These are phyloP conservation scores for Aspergillus diversus DNA, from an alignment of 495 filamentous ascomycete species.

Conservation along the genomic window DNA sequence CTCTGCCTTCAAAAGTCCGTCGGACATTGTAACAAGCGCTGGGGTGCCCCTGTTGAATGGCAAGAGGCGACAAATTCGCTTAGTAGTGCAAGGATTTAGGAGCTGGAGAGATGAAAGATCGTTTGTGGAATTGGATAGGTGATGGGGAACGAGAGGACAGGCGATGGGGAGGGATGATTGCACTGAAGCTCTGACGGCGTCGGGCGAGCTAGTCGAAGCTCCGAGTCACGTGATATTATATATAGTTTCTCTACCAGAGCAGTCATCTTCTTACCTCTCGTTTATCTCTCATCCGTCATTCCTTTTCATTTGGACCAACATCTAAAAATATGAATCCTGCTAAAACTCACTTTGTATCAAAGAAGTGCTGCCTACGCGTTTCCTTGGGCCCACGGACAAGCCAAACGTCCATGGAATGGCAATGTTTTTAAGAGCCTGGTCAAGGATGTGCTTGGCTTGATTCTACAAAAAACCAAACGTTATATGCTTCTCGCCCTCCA, in stretches of 20 bases:
- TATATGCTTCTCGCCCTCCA: no score
- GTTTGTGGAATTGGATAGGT: constrained; percentile 3
- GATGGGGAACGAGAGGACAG: constrained; percentile 16
- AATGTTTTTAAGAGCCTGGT: no score
- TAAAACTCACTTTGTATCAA: no score
- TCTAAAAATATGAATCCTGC: no score
- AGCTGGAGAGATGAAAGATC: not conserved
- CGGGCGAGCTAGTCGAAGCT: constrained; percentile 38
- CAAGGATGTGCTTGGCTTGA: no score
- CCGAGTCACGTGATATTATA: constrained; percentile 32
- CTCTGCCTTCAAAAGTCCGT: constrained; percentile 66
- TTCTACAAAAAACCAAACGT: no score
- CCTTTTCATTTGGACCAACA: not conserved
- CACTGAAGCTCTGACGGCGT: constrained; percentile 25
- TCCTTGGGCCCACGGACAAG: no score
- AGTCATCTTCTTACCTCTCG: not conserved
- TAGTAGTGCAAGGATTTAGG: not conserved
- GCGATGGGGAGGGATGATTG: constrained; percentile 24
- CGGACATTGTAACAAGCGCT: constrained; percentile 58
- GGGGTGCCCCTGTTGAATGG: constrained; percentile 12
- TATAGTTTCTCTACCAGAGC: not conserved
- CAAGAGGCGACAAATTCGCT: not conserved
- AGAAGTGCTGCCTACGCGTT: no score
- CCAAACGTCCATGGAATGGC: no score
- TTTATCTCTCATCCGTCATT: not conserved